These are phyloP conservation scores for Nannizziopsis arthrosporioides DNA, from an alignment of 2,329 filamentous ascomycete species.

Conservation along the genomic window DNA sequence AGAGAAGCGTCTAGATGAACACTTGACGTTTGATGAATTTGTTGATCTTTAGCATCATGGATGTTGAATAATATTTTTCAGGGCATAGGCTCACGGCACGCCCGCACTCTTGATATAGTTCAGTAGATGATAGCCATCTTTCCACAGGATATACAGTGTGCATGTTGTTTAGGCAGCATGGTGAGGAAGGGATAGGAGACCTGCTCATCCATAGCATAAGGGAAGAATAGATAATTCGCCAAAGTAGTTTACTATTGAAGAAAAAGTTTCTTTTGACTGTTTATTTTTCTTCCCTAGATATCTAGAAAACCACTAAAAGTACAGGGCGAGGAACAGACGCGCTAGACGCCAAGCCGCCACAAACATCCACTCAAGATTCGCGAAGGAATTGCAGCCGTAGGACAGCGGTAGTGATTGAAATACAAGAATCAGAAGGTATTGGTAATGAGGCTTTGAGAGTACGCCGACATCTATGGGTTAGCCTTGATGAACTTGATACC, in stretches of 20 bases:
- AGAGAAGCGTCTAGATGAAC: slow-evolving; percentile 7
- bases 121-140: no score
- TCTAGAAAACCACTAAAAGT: slow-evolving; percentile 9
- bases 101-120: no score
- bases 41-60: slow-evolving; percentile 1
- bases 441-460: background rate
- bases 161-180: no score
- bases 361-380: slow-evolving; percentile 6
- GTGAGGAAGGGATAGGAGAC: no score
- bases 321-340: slow-evolving; percentile 3
- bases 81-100: no score
- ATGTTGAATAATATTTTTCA: no score
- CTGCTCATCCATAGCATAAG: no score
- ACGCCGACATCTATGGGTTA: slow-evolving; percentile 36
- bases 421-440: background rate
- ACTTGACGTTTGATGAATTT: slow-evolving; percentile 8
- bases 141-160: no score
- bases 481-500: slow-evolving; percentile 51
- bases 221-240: no score
- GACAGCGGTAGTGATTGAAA: slow-evolving; percentile 2
- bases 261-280: background rate
- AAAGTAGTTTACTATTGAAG: background rate
- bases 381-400: slow-evolving; percentile 3
- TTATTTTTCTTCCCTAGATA: background rate
- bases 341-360: slow-evolving; percentile 6